Evolutionary conservation across 2,329 filamentous ascomycete genomes (phyloP), one percentile per base, ranked within the genome.

Genomic region (Rhytidhysteron rufulum): DNA sequence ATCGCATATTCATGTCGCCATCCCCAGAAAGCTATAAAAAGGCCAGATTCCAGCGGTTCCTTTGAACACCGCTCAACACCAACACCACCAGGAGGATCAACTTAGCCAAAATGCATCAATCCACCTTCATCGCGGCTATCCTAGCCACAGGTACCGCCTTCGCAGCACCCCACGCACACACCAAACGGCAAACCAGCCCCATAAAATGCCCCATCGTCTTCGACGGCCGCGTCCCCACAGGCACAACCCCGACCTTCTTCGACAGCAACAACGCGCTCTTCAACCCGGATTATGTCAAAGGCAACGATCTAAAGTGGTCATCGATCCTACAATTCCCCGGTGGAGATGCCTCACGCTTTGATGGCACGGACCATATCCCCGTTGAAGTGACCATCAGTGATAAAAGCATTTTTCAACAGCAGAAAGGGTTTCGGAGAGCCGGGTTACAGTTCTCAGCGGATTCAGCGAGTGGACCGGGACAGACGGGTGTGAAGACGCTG

Each of bases 391-490:
- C 75, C 30, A 73, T 82, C 55, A 71, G 60, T 42, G 79, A 82
- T 57, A 51, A 71, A 43, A 80, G 77, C 50, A 80, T 83, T 59
- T 83, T 83, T 61, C 48, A 68, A 51, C 72, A 74, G 49, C 80
- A 83, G 60, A 63, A 62, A 2, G 80, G 80, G 16, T 83, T 83
- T 66, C 72, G 80, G 30, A 77, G 80, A 46, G 76, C 75, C 1
- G 79, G 80, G 44, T 68, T 82, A 38, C 70, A 65, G 34, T 65
- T 79, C 40, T 68, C 73, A 60, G 68, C 49, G 64, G 72, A 65
- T 72, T 75, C 65, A 15, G 67, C 75, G 39, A 70, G 71, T 31
- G 78, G 79, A 38, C 48, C 63, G n/a, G 75, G 72, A 17, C 76
- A 71, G 27, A 57, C 58, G 19, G 78, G 78, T 20, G 61, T 80